Percentiles rank a stretch among this genome's conserved stretches.
Conservation (phyloP, 176 grass and related monocot genomes). For the Raddia distichophylla region DNA sequence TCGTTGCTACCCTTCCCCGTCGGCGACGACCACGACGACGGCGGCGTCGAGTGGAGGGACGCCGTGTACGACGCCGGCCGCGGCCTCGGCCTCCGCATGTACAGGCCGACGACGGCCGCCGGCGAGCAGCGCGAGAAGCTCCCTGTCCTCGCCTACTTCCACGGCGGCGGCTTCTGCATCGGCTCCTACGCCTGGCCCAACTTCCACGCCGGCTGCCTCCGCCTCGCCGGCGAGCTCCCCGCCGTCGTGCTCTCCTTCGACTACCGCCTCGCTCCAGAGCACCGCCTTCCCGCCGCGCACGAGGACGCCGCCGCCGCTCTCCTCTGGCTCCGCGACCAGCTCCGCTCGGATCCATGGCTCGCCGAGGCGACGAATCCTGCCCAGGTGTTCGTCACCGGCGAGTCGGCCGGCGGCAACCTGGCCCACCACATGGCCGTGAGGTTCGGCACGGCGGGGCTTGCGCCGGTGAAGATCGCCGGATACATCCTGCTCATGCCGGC, state of each 20-base stretch:
- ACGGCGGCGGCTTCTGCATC: conserved; percentile 59
- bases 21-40: conserved; percentile 35
- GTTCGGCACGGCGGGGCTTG: conserved; percentile 39
- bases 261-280: conserved; percentile 66
- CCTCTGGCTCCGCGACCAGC: conserved; percentile 48
- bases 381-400: conserved; percentile 31
- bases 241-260: conserved; percentile 48
- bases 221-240: conserved; percentile 46
- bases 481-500: conserved; percentile 55
- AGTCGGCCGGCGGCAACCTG: conserved; percentile 54
- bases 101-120: neutral
- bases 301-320: conserved; percentile 47
- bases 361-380: conserved; percentile 16
- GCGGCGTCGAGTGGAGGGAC: conserved; percentile 49
- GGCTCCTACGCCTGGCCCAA: conserved; percentile 52
- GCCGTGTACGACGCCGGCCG: conserved; percentile 25
- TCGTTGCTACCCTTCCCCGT: neutral
- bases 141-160: conserved; percentile 44
- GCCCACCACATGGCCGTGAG: conserved; percentile 52
- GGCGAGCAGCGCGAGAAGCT: conserved; percentile 2
- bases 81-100: conserved; percentile 17
- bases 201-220: conserved; percentile 43
- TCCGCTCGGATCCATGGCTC: conserved; percentile 42
- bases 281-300: conserved; percentile 60
- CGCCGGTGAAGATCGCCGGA: conserved; percentile 41